These are phyloP conservation scores for Pseudodiploospora longispora DNA, from an alignment of 2,329 filamentous ascomycete genomes.

Conservation along the genomic window DNA sequence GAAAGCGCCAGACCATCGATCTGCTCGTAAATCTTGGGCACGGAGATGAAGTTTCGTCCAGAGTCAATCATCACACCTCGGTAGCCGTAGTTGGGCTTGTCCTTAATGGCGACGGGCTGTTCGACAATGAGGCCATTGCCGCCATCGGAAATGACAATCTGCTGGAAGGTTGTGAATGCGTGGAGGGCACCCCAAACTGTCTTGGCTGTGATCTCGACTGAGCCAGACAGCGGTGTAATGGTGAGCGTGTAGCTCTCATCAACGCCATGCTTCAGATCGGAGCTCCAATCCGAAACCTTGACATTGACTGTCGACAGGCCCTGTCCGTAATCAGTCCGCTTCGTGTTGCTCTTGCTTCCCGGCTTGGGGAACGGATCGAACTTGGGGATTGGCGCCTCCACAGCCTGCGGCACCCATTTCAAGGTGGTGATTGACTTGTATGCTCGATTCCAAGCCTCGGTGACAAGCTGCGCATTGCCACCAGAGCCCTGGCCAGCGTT, in stretches of 20 bases:
- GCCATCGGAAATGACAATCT: constrained; percentile 42
- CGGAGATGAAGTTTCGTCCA: constrained; percentile 45
- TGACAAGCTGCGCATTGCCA: constrained; percentile 22
- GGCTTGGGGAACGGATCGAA: constrained; percentile 44
- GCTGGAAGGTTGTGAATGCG: constrained; percentile 49
- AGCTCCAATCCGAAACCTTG: constrained; percentile 34
- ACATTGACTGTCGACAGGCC: constrained; percentile 36
- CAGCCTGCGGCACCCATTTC: constrained; percentile 45
- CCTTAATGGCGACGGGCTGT: constrained; percentile 42
- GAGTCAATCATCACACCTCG: constrained; percentile 48
- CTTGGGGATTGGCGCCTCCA: constrained; percentile 40
- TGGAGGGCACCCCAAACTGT: constrained; percentile 48
- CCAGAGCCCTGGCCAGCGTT: constrained; percentile 10
- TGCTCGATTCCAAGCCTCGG: constrained; percentile 41
- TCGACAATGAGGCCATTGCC: constrained; percentile 38
- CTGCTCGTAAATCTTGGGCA: constrained; percentile 44
- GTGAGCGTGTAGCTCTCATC: constrained; percentile 48
- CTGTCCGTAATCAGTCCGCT: constrained; percentile 16
- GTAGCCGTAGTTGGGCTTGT: constrained; percentile 43
- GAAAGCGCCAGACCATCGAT: constrained; percentile 46
- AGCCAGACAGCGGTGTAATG: constrained; percentile 28
- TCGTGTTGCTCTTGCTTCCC: constrained; percentile 15
- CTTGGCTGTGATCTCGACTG: constrained; percentile 37
- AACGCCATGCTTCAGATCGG: constrained; percentile 45
- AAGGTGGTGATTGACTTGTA: constrained; percentile 38